Evolutionary conservation across 208 protist genomes (phyloP), one percentile per base, ranked within the genome.

Genomic region (Trypanosoma lewisi): DNA sequence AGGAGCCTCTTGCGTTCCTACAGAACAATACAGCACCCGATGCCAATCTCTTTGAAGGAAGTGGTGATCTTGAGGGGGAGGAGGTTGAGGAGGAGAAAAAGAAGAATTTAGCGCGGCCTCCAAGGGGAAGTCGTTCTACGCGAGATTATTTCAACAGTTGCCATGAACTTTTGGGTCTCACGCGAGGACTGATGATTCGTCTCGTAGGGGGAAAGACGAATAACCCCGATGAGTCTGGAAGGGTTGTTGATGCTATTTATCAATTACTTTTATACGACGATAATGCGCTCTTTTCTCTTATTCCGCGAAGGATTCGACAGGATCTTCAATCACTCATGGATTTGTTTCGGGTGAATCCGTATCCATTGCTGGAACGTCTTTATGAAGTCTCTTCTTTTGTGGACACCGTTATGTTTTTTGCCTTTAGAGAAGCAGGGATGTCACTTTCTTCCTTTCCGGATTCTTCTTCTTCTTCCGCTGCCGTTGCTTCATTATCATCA

Each of bases 371-470:
- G 25, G 59, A 60, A 17, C 78, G 73, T 8, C 42, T 87, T 25
- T 17, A 60, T 14, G 62, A 75, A 17, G 73, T 80, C 14, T 57
- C 49, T 16, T 73, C 62, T 27, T 78, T 93, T 41, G 31, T 89
- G 8, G 63, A 78, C 9, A 68, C 82, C 7, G 55, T 91, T 30
- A 71, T 82, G 25, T 82, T 93, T 44, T 80, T 88, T 53, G 73
- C 77, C 1, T 80, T 83, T n/a, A 63, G 57, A 27, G 60, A 70
- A 27, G 59, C 48, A 7, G 57, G 63, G 51, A 25, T 33, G 6
- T 33, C 21, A 17, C n/a, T 27, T 39, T 28, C 51, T 12, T 42
- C 2, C 33, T 4, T 19, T 42, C 37, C 14, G 14, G 11, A n/a
- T n/a, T n/a, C n/a, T n/a, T n/a, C n/a, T n/a, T n/a, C n/a, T n/a